Base-by-base conservation (phyloP, 768 basidiomycete genomes). In the Trametes meyenii region DNA sequence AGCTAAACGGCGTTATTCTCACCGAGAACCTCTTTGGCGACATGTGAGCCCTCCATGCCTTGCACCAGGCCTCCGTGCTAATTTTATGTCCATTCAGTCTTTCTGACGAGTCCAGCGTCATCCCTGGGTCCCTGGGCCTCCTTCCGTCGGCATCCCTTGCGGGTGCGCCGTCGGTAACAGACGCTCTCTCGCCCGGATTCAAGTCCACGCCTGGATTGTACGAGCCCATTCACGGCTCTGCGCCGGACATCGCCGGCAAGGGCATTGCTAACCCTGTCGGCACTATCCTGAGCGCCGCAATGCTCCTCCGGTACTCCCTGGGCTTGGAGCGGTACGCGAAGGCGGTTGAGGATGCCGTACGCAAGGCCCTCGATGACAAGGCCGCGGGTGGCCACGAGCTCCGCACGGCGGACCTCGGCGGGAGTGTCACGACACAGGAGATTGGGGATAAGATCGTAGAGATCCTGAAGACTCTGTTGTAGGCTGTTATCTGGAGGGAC, bases 221-320 rank as follows among this genome's bases (percentile, higher is more conserved):
- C 79, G 97, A 99, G 77, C 97, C 97, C 51, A 97, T 97, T 66
- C 94, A 96, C 70, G 97, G 97, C 55, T 98, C 97, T 6, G 97
- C 97, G 6, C 97, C 96, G 56, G 94, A 97, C 71, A 98, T 98
- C 62, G 94, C 88, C 63, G 93, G 94, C 55, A 84, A 88, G 69
- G 84, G 85, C 50, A 92, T 94, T 53, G 92, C 94, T 36, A 99
- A 99, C 78, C 97, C 97, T 29, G 78, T 98, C 55, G 97, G 96
- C 40, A 90, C 97, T 29, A 98, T 99, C 70, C 92, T 96, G 64
- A 96, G 94, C 36, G 94, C 96, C 3, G 94, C 96, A 5, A 82
- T 99, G 73, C 92, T 99, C 85, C 85, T 99, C 62, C 86, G 96
- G 45, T 99, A 98, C 76, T 98, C 96, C 26, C 87, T 99, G 33